Conservation (phyloP, 208 protist species). For the Leishmania tropica region DNA sequence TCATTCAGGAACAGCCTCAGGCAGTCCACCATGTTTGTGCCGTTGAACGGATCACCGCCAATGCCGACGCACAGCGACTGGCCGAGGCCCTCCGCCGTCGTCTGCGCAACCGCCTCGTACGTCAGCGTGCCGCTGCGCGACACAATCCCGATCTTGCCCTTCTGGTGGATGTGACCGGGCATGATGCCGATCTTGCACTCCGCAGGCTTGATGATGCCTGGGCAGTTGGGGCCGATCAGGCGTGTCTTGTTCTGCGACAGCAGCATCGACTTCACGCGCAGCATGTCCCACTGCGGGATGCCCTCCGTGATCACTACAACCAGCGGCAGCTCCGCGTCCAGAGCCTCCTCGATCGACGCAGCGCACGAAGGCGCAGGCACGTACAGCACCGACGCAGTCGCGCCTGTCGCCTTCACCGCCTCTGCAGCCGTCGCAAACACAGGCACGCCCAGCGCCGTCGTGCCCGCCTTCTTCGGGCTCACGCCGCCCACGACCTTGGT, state of each 20-base stretch:
- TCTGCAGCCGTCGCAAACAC: constrained; percentile 94
- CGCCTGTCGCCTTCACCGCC: constrained; percentile 92
- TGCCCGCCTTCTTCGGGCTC: constrained; percentile 96
- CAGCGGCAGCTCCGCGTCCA: constrained; percentile 97
- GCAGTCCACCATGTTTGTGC: constrained; percentile 99
- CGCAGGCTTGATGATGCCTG: constrained; percentile 97
- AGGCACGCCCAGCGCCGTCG: constrained; percentile 94
- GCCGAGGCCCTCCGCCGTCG: constrained; percentile 95
- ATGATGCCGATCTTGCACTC: constrained; percentile 99
- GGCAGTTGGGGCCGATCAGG: constrained; percentile 99
- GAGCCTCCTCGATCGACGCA: constrained; percentile 96
- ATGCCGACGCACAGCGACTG: constrained; percentile 98
- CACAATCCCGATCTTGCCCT: constrained; percentile 99
- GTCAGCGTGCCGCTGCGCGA: constrained; percentile 99
- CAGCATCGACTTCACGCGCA: constrained; percentile 94
- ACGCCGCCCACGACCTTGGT: constrained; percentile 99
- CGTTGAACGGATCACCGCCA: constrained; percentile 99
- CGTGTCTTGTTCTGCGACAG: constrained; percentile 94
- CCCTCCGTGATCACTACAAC: constrained; percentile 99
- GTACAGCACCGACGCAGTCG: constrained; percentile 97
- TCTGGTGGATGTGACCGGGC: constrained; percentile 99
- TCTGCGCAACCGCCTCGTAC: constrained; percentile 99
- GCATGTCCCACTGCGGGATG: constrained; percentile 99
- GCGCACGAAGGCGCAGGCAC: constrained; percentile 97
- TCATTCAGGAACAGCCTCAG: constrained; percentile 97